Evolutionary conservation across 2,329 filamentous ascomycete genomes (phyloP).

Genomic region (Claviceps africana): DNA sequence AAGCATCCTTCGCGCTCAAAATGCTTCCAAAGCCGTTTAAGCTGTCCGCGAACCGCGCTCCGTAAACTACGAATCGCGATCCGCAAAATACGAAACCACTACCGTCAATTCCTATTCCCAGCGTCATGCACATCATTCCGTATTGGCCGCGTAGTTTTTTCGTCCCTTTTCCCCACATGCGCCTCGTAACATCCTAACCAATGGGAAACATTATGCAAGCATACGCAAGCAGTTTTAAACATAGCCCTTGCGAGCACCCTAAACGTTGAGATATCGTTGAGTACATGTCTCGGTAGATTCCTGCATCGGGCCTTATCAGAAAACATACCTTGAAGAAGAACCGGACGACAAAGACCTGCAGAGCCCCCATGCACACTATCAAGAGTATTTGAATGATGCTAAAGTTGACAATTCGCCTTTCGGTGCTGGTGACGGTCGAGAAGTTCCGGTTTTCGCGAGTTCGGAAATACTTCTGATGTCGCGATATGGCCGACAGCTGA

Average conservation of each 20-base stretch:
- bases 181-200: constrained; percentile 17
- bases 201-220: constrained; percentile 3
- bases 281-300: background rate
- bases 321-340: constrained; percentile 86
- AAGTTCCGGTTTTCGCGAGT: constrained; percentile 98
- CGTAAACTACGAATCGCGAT: too few relatives aligned
- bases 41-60: background rate
- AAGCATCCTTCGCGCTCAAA: background rate
- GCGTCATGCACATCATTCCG: constrained; percentile 14
- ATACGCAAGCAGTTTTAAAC: constrained; percentile 31
- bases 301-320: background rate
- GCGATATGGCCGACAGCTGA: constrained; percentile 82
- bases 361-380: constrained; percentile 85
- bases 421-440: constrained; percentile 91
- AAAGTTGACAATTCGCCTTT: constrained; percentile 93
- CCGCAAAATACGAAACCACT: background rate
- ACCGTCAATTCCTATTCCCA: constrained; percentile 7
- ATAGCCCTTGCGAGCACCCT: constrained; percentile 56
- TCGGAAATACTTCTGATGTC: constrained; percentile 99
- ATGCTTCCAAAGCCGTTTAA: background rate
- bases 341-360: constrained; percentile 93
- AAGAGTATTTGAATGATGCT: constrained; percentile 83
- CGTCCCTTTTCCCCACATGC: constrained; percentile 10
- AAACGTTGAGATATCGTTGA: constrained; percentile 6
- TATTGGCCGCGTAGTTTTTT: constrained; percentile 11